Evolutionary conservation across 1,284 basidiomycete genomes (phyloP), one percentile per base, ranked within the genome.

Genomic region (Leccinum pachyderme): DNA sequence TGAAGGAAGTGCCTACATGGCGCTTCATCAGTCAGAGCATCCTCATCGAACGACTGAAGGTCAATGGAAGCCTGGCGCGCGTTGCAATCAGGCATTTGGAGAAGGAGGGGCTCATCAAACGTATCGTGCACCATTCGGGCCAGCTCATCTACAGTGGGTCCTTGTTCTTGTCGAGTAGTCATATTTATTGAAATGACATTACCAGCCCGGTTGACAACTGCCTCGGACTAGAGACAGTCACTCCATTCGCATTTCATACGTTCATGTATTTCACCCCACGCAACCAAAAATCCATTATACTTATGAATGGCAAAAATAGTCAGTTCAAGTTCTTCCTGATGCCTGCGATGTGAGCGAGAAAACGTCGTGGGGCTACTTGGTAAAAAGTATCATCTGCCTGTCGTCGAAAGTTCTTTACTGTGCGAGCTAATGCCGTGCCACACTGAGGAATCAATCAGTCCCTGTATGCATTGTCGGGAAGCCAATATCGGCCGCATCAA

Each of bases 1-100:
- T 98, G 71, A 99, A 99, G 87, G 97, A 99, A 78, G 95, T 96
- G 76, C 97, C 97, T 49, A 96, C 95, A 73, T 99, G 96, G 93
- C 93, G 94, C 74, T 93, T 99, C 84, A 95, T 99, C 86, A 92
- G 90, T 73, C 93, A 96, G 80, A 89, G 87, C 67, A 95, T 95
- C 76, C 88, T 99, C 77, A 98, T 99, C 72, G 97, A 99, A 81
- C 89, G 97, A 67, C 81, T 95, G 73, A 95, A 95, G 79, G 83
- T 99, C 78, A 96, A 95, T 77, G 97, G 96, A 60, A 92, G 89
- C 68, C 82, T 99, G 68, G 96, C 96, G 52, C 93, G 97, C 61
- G 76, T 93, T 64, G 95, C 94, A 58, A 98, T 99, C 76, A 81
- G 82, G 66, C 92, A 96, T 78, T 78, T 99, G 75, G 93, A 94